Base-by-base conservation (phyloP, 1,139 yeast species). In the Meyerozyma elateridarum region DNA sequence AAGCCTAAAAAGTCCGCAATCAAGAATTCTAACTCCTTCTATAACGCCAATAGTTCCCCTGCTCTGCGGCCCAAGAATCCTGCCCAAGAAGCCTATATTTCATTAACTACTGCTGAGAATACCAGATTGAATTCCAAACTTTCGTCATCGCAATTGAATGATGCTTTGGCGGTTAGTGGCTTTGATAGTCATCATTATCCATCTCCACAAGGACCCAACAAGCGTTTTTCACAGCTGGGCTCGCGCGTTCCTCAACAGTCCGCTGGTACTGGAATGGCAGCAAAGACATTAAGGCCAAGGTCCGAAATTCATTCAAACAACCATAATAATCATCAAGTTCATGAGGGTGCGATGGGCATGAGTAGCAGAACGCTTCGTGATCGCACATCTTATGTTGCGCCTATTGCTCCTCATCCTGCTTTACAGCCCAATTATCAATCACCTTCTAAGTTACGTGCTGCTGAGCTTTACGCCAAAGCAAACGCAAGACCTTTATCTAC, bases 31-130 rank as follows among this genome's bases (percentile, higher is more conserved):
- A 48, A 59, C 14, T 56, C 65, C 11, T 46, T 52, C 40, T 44
- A 51, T 38, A 45, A 42, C 30, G 36, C 51, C 31, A 28, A 37
- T 31, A 26, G 41, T 14, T 22, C 28, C 38, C 34, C 15, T 34
- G 45, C 12, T 31, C 43, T 7, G 36, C 36, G 8, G 38, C 36
- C 5, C 40, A 36, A 8, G 33, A 59, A 55, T 37, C 71, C 81
- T 4, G 82, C 83, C 0, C 71, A 63, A 30, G 73, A 71, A 40
- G 88, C 83, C 0, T 80, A 81, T 44, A 52, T 80, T 30, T 77
- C 85, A 0, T 56, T 80, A 34, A 71, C 88, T 1, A 82, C 93
- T 0, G 88, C 89, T 1, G 88, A 82, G 49, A 82, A 82, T 52
- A 82, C 93, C 0, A 66, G 88, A 38, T 49, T 80, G 36, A 82